Evolutionary conservation across 2,329 filamentous ascomycete genomes (phyloP).

Genomic region (Didymella exigua): DNA sequence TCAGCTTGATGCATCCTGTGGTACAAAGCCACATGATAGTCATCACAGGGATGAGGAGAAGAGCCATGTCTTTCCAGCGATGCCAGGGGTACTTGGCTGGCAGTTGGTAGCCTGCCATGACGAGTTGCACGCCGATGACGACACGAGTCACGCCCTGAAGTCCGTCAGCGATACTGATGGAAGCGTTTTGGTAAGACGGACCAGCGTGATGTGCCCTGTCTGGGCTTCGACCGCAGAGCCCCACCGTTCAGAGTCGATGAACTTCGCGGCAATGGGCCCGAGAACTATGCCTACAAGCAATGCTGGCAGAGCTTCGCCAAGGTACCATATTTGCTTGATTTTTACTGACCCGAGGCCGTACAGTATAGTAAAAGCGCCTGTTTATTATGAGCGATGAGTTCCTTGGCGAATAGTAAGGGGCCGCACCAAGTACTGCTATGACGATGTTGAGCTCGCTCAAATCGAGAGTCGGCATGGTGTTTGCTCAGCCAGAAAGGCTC

Average conservation of each 20-base stretch:
- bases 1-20: slow-evolving; percentile 60
- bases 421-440: slow-evolving; percentile 51
- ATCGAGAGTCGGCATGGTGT: slow-evolving; percentile 55
- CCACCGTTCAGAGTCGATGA: slow-evolving; percentile 55
- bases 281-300: slow-evolving; percentile 60
- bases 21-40: slow-evolving; percentile 67
- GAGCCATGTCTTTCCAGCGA: slow-evolving; percentile 60
- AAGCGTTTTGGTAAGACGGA: slow-evolving; percentile 26
- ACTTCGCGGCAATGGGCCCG: slow-evolving; percentile 61
- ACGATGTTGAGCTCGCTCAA: slow-evolving; percentile 62
- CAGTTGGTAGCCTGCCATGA: slow-evolving; percentile 67
- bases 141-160: slow-evolving; percentile 59
- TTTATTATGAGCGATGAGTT: not conserved
- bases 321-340: slow-evolving; percentile 60
- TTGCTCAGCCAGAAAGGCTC: too few species aligned
- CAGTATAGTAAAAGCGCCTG: slow-evolving; percentile 55
- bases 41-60: slow-evolving; percentile 66
- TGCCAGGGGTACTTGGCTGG: slow-evolving; percentile 60
- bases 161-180: not conserved
- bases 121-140: slow-evolving; percentile 67
- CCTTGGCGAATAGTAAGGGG: not conserved
- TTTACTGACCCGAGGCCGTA: slow-evolving; percentile 60
- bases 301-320: slow-evolving; percentile 59
- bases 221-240: slow-evolving; percentile 42
- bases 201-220: slow-evolving; percentile 50